These are phyloP conservation scores for Russula sp. DNA, from an alignment of 768 basidiomycete genomes.

Conservation along the genomic window DNA sequence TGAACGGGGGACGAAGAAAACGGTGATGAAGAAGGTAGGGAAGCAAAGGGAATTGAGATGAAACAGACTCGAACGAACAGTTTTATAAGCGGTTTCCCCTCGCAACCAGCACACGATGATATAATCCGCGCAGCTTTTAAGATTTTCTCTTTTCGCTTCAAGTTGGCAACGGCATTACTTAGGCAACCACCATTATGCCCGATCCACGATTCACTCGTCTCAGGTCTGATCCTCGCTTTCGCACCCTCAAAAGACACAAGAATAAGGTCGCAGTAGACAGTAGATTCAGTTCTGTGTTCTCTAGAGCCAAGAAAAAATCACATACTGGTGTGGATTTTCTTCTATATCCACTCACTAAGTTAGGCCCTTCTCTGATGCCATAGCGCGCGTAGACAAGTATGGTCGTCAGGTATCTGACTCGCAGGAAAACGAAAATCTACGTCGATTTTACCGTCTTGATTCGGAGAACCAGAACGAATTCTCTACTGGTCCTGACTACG, in stretches of 20 bases:
- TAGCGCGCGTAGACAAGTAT: constrained; percentile 79
- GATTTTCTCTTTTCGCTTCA: too few species aligned
- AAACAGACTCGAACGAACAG: constrained; percentile 21
- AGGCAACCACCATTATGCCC: not conserved
- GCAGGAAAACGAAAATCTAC: constrained; percentile 72
- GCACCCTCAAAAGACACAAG: constrained; percentile 73
- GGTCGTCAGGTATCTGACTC: constrained; percentile 67
- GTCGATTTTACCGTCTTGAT: constrained; percentile 76
- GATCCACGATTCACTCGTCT: constrained; percentile 88
- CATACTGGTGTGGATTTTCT: constrained; percentile 33
- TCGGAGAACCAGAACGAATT: constrained; percentile 42
- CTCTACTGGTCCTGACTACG: constrained; percentile 63
- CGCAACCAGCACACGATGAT: constrained; percentile 6
- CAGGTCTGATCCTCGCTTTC: constrained; percentile 90
- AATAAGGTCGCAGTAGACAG: constrained; percentile 88
- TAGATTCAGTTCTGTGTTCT: constrained; percentile 81
- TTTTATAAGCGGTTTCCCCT: constrained; percentile 29
- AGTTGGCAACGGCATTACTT: too few species aligned
- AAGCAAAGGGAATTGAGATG: not conserved
- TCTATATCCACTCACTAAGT: constrained; percentile 16
- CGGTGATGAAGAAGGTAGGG: not conserved
- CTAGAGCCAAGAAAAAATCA: constrained; percentile 39
- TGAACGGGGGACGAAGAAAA: not conserved
- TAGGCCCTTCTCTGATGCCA: constrained; percentile 6
- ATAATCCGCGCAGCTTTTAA: not conserved